phyloP scores from a whole-genome alignment of 2,329 filamentous ascomycete genomes.

The Talaromyces sp. region DNA sequence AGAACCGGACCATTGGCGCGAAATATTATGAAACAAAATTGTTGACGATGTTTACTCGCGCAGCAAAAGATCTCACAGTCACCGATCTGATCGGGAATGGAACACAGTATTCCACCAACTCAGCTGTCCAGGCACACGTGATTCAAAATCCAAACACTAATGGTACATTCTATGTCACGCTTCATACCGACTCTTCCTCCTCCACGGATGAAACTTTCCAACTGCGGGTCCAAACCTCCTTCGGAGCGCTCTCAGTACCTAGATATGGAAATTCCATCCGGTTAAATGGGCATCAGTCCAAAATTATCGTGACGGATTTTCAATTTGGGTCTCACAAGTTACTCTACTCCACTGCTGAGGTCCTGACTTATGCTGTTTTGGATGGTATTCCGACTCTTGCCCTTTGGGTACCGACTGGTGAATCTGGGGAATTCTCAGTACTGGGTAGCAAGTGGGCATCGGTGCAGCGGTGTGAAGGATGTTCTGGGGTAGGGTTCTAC shows the following conservation, averaged over 20 bases:
- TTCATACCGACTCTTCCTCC: conserved; percentile 63
- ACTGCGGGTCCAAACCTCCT: conserved; percentile 52
- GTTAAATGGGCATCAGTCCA: conserved; percentile 43
- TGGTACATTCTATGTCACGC: conserved; percentile 62
- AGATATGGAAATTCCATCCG: conserved; percentile 39
- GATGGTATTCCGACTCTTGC: conserved; percentile 50
- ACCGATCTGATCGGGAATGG: conserved; percentile 59
- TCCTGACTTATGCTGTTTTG: conserved; percentile 56
- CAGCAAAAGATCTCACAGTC: conserved; percentile 50
- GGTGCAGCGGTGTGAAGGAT: conserved; percentile 39
- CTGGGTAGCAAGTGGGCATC: conserved; percentile 30
- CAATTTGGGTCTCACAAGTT: conserved; percentile 48
- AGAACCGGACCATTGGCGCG: conserved; percentile 66
- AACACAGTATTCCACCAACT: conserved; percentile 15
- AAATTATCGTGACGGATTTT: conserved; percentile 44
- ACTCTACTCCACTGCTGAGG: conserved; percentile 43
- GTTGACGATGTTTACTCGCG: conserved; percentile 69
- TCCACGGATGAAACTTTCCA: conserved; percentile 58
- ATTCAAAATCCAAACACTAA: conserved; percentile 33
- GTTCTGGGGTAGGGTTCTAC: conserved; percentile 44
- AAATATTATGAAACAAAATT: conserved; percentile 80
- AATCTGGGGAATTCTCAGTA: conserved; percentile 42
- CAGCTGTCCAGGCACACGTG: not conserved
- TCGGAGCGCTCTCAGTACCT: conserved; percentile 39
- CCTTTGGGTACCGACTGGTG: conserved; percentile 38